phyloP scores from a whole-genome alignment of 306 rosid species.

The Morella rubra region DNA sequence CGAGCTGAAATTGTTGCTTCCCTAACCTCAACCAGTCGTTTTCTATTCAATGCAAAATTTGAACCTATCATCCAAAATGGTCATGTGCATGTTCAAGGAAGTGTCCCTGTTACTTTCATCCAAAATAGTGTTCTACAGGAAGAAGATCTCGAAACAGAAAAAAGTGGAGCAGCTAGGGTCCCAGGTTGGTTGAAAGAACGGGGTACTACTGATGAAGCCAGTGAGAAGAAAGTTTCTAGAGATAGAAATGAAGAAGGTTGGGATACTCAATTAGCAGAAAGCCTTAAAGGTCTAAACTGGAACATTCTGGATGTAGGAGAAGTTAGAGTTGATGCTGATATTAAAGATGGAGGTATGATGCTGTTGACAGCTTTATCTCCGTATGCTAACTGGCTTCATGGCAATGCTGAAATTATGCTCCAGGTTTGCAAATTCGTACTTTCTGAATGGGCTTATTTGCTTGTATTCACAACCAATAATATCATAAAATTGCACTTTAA shows the following conservation, averaged over 20 bases:
- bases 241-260: slow-evolving; percentile 79
- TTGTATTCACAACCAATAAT: neutral
- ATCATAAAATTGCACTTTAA: neutral
- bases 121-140: slow-evolving; percentile 52
- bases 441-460: neutral
- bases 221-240: slow-evolving; percentile 50
- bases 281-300: slow-evolving; percentile 84
- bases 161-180: slow-evolving; percentile 47
- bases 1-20: slow-evolving; percentile 94
- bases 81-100: slow-evolving; percentile 85
- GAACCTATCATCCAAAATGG: slow-evolving; percentile 85
- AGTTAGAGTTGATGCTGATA: slow-evolving; percentile 82
- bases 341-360: slow-evolving; percentile 98
- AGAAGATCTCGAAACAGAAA: slow-evolving; percentile 57
- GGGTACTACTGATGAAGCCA: slow-evolving; percentile 45
- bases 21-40: slow-evolving; percentile 75
- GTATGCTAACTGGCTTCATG: slow-evolving; percentile 90
- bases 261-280: slow-evolving; percentile 72
- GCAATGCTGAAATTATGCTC: slow-evolving; percentile 82
- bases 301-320: slow-evolving; percentile 76
- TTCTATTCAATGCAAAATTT: slow-evolving; percentile 88
- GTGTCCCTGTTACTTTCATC: slow-evolving; percentile 72
- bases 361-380: slow-evolving; percentile 87
- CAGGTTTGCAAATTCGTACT: slow-evolving; percentile 54
- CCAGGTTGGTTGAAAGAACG: slow-evolving; percentile 73